Conservation (phyloP, 768 basidiomycete genomes). For the Imleria badia region DNA sequence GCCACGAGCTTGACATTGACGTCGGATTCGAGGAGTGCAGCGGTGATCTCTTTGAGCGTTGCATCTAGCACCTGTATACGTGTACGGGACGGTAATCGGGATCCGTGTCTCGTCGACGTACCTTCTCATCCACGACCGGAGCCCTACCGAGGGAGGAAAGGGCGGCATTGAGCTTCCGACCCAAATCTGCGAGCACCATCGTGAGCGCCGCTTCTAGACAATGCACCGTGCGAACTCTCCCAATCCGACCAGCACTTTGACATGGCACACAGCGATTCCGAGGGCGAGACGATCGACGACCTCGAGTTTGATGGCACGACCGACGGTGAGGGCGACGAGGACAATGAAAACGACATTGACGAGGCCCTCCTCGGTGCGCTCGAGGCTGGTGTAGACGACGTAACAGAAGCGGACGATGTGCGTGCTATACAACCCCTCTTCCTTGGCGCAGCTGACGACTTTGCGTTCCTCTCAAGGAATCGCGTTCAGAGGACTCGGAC, state of each 20-base stretch:
- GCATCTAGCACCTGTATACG: conserved; percentile 80
- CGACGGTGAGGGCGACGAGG: conserved; percentile 47
- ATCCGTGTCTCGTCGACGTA: conserved; percentile 29
- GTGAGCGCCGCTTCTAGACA: conserved; percentile 24
- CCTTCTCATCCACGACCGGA: conserved; percentile 90
- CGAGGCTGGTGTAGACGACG: conserved; percentile 57
- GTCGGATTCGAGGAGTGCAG: conserved; percentile 92
- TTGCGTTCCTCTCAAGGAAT: conserved; percentile 42
- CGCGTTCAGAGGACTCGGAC: conserved; percentile 60
- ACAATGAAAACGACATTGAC: conserved; percentile 50
- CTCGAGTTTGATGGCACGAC: conserved; percentile 50
- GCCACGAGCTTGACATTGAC: conserved; percentile 98
- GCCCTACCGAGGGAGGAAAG: conserved; percentile 86
- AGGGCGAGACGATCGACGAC: conserved; percentile 62
- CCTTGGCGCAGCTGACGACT: conserved; percentile 2
- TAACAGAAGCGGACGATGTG: conserved; percentile 72
- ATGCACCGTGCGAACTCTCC: conserved; percentile 31
- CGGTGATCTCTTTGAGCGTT: conserved; percentile 91
- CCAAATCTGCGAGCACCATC: conserved; percentile 97
- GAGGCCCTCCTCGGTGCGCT: conserved; percentile 64
- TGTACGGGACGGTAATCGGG: conserved; percentile 2
- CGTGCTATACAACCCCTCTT: conserved; percentile 24
- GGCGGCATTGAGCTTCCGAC: conserved; percentile 90
- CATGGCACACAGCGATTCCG: conserved; percentile 61
- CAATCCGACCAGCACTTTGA: background rate